Base-by-base conservation (phyloP, 441 rosid genomes). In the Adansonia madagascariensis region DNA sequence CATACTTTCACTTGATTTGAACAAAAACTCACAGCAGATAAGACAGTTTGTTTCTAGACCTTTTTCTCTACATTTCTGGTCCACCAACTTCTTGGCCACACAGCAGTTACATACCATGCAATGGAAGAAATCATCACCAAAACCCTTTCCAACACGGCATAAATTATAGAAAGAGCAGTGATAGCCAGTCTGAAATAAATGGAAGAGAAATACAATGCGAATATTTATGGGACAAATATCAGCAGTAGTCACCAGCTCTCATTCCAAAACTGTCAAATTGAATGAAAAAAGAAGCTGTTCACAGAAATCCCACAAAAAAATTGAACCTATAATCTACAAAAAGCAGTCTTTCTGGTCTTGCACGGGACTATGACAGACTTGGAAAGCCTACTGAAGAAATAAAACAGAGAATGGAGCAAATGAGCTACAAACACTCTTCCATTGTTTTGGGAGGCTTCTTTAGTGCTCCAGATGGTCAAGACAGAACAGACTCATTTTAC, bases 81-180 rank as follows among this genome's bases (percentile, higher is more conserved):
- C 91, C 74, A 86, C 84, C 72, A 91, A 74, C 83, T 88, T 89
- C 87, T 82, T 90, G 71, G 87, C 86, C 73, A 91, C 79, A 80
- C 96, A 91, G 77, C 91, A 90, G 82, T 91, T 91, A 82, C 96
- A 91, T 22, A 80, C 89, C 94, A 90, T 91, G 89, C 96, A 91
- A 78, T 91, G 96, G 49, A 89, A 91, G 82, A 86, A 87, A 78
- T 91, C 96, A 75, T 86, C 82, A 17, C 96, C 96, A 60, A 91
- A 92, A 39, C 96, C 96, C 71, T 79, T 87, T 44, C 96, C 96
- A 64, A 91, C 86, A 52, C 94, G 96, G 72, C 96, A 91, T 76
- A 90, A 83, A 72, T 91, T 91, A 85, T 94, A 91, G 77, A 88
- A 91, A 10, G 96, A 94, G 71, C 96, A 91, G 70, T 91, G 96